Base-by-base conservation (phyloP, 805 yeast genomes). In the Suhomyces faveliae region DNA sequence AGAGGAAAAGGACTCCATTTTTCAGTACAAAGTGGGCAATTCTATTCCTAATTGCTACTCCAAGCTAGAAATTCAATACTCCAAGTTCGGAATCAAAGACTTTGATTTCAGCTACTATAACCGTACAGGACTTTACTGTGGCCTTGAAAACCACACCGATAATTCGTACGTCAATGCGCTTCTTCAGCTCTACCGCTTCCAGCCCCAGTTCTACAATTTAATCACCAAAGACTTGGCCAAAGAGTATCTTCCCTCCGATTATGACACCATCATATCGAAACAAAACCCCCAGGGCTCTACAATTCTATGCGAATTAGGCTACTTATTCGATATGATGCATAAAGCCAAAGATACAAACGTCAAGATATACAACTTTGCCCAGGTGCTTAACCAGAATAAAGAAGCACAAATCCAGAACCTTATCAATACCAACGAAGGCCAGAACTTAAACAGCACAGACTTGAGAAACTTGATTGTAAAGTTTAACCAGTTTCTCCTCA, bases 51-150 rank as follows among this genome's bases (percentile, higher is more conserved):
- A 84, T 45, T 87, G 91, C 29, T 92, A 85, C 68, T 73, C 83
- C 35, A 81, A 83, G 56, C 71, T 89, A 40, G 87, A 85, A 50
- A 87, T 92, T 46, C 78, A 85, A 37, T 92, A 91, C 64, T 87
- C 95, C 48, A 84, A 81, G 57, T 92, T 89, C 65, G 99, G 99
- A 22, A 90, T 94, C 24, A 89, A 86, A 56, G 97, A 90, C 64
- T 94, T 94, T 67, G 97, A 92, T 68, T 92, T 94, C 62, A 84
- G 80, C 46, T 85, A 83, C 57, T 92, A 86, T 71, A 92, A 92
- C 61, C 74, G 75, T 35, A 87, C 97, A 1, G 84, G 73, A 47
- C 42, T 48, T 3, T 62, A 53, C 43, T 81, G 97, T 1, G 97
- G 98, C 0, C 72, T 92, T n/a, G 98, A 94, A 63, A 85, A 90